Conservation (phyloP, 2,329 filamentous ascomycete genomes). For the Penicillium sp. region DNA sequence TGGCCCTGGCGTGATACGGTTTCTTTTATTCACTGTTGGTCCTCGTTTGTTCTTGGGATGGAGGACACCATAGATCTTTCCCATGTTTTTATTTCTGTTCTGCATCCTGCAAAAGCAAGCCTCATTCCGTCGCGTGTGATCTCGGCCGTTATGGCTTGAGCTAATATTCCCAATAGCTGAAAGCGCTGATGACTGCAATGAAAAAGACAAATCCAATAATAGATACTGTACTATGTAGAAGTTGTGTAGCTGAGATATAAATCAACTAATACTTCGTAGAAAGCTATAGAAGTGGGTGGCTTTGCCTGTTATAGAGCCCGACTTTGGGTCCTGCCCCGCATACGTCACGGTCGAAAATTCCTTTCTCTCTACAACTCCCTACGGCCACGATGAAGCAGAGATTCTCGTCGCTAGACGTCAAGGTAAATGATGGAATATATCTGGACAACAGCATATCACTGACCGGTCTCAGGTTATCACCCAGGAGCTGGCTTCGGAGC, state of each 20-base stretch:
- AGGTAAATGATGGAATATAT: constrained; percentile 39
- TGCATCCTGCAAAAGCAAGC: constrained; percentile 24
- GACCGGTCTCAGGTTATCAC: constrained; percentile 73
- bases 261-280: background rate
- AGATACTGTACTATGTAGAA: background rate
- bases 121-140: constrained; percentile 6
- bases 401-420: constrained; percentile 60
- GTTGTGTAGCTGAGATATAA: background rate
- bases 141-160: constrained; percentile 14
- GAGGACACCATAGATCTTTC: constrained; percentile 27
- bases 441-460: constrained; percentile 6
- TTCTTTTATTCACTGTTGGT: constrained; percentile 19
- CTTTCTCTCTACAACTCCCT: constrained; percentile 17
- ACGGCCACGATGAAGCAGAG: constrained; percentile 56
- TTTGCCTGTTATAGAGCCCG: constrained; percentile 17
- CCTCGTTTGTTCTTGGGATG: constrained; percentile 12
- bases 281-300: constrained; percentile 4
- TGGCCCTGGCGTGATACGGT: constrained; percentile 39
- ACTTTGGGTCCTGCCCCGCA: constrained; percentile 34
- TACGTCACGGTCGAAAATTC: constrained; percentile 38
- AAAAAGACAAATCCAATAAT: constrained; percentile 10
- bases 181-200: constrained; percentile 22
- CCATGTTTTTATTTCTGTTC: constrained; percentile 8
- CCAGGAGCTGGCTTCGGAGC: constrained; percentile 78
- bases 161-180: constrained; percentile 16